Percentiles rank a stretch among this genome's conserved stretches.
These are phyloP conservation scores for Fusarium drepaniforme DNA, from an alignment of 2,329 filamentous ascomycete genomes.

Conservation along the genomic window DNA sequence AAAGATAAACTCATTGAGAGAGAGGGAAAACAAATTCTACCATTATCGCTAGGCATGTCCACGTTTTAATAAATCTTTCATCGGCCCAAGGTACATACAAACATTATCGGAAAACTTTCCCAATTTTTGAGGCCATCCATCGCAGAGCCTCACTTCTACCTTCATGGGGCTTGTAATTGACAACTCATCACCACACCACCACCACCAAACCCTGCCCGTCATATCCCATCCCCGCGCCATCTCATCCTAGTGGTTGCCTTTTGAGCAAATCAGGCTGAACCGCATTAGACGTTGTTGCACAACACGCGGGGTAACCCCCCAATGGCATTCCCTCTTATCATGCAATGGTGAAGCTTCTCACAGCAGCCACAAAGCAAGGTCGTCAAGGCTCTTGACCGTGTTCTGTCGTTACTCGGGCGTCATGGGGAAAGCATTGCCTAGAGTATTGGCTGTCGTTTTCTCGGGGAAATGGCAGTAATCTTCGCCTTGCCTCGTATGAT, in stretches of 20 bases:
- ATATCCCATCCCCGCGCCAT: slow-evolving; percentile 20
- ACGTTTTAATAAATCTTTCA: slow-evolving; percentile 38
- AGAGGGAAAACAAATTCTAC: slow-evolving; percentile 19
- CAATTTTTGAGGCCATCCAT: slow-evolving; percentile 29
- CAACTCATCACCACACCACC: slow-evolving; percentile 46
- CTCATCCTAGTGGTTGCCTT: slow-evolving; percentile 26
- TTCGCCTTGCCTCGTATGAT: slow-evolving; percentile 22
- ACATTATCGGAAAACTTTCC: not conserved
- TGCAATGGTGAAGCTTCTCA: slow-evolving; percentile 26
- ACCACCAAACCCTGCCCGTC: slow-evolving; percentile 17
- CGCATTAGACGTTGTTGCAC: slow-evolving; percentile 34
- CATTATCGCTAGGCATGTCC: slow-evolving; percentile 25
- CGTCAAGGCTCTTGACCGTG: slow-evolving; percentile 7
- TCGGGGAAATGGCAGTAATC: slow-evolving; percentile 12
- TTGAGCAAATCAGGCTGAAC: slow-evolving; percentile 38
- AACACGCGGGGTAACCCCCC: slow-evolving; percentile 44
- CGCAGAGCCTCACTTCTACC: slow-evolving; percentile 41
- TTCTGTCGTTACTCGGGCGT: slow-evolving; percentile 9
- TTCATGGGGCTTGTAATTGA: slow-evolving; percentile 29
- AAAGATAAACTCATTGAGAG: slow-evolving; percentile 15
- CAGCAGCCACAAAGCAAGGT: not conserved
- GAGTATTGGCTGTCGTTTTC: slow-evolving; percentile 34
- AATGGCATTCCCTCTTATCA: slow-evolving; percentile 30
- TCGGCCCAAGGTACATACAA: slow-evolving; percentile 21
- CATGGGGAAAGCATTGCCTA: slow-evolving; percentile 21